A percentile compares a stretch with the other conserved stretches of the same genome.
phyloP scores from a whole-genome alignment of 257 asterid genomes.

The Solanum sejunctum region DNA sequence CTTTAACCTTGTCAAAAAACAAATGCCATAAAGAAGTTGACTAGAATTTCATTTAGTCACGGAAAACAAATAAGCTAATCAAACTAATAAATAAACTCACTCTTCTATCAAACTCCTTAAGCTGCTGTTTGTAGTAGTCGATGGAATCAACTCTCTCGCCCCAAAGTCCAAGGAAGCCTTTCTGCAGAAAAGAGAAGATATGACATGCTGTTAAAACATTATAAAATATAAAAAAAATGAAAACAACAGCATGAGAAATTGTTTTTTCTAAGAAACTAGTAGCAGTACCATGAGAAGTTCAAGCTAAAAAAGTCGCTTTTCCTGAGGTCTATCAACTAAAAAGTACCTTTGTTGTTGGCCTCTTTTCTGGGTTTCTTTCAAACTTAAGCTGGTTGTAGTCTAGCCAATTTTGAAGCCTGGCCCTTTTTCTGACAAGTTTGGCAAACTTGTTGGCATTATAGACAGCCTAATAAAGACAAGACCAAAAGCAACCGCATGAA shows the following conservation, averaged over 20 bases:
- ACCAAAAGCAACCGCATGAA: background rate
- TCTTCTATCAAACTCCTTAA: slow-evolving; percentile 48
- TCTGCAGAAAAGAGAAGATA: slow-evolving; percentile 30
- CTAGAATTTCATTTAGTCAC: background rate
- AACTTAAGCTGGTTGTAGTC: slow-evolving; percentile 88
- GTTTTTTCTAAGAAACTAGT: background rate
- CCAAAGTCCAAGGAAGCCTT: slow-evolving; percentile 75
- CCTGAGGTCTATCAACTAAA: background rate
- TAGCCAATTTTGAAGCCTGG: slow-evolving; percentile 82
- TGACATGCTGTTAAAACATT: background rate
- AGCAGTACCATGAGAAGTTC: background rate
- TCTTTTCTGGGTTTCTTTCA: slow-evolving; percentile 75
- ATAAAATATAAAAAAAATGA: background rate
- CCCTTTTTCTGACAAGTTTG: slow-evolving; percentile 53
- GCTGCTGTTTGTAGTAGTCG: slow-evolving; percentile 56
- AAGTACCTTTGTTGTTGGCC: slow-evolving; percentile 72
- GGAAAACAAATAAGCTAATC: background rate
- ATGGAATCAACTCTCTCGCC: slow-evolving; percentile 76
- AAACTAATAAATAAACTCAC: slow-evolving; percentile 25
- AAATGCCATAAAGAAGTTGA: background rate
- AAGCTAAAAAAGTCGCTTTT: background rate
- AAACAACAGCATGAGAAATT: background rate
- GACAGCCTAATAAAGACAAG: slow-evolving; percentile 46
- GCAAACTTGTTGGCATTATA: slow-evolving; percentile 83
- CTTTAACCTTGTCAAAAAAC: background rate